These are phyloP conservation scores for Adansonia gregorii DNA, from an alignment of 441 rosid species.

Conservation along the genomic window DNA sequence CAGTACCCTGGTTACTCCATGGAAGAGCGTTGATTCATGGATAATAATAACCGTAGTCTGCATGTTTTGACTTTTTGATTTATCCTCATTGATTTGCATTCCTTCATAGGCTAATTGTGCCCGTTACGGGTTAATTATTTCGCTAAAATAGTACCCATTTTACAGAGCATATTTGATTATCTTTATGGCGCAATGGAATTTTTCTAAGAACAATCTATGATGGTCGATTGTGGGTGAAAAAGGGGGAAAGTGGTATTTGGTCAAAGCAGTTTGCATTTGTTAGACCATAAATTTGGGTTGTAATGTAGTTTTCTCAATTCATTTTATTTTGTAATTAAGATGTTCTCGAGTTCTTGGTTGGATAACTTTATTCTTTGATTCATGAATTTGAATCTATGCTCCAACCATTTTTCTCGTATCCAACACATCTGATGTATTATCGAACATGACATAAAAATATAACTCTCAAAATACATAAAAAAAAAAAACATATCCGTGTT, in stretches of 20 bases:
- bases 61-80: slow-evolving; percentile 42
- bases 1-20: slow-evolving; percentile 84
- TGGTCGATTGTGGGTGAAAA: neutral
- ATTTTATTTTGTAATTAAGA: neutral
- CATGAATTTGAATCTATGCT: neutral
- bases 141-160: neutral
- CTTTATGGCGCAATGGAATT: neutral
- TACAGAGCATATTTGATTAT: neutral
- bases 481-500: too few relatives aligned
- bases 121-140: neutral
- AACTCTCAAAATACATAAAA: too few relatives aligned
- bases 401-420: too few relatives aligned
- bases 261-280: slow-evolving; percentile 5
- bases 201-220: neutral
- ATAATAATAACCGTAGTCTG: slow-evolving; percentile 56
- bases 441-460: too few relatives aligned
- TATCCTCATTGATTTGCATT: slow-evolving; percentile 4
- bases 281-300: neutral
- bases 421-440: too few relatives aligned
- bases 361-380: neutral
- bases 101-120: slow-evolving; percentile 2
- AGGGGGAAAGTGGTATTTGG: neutral
- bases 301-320: neutral
- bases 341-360: neutral
- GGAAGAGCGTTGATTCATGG: slow-evolving; percentile 72